These are phyloP conservation scores for Abrus precatorius DNA, from an alignment of 306 rosid genomes.

Conservation along the genomic window DNA sequence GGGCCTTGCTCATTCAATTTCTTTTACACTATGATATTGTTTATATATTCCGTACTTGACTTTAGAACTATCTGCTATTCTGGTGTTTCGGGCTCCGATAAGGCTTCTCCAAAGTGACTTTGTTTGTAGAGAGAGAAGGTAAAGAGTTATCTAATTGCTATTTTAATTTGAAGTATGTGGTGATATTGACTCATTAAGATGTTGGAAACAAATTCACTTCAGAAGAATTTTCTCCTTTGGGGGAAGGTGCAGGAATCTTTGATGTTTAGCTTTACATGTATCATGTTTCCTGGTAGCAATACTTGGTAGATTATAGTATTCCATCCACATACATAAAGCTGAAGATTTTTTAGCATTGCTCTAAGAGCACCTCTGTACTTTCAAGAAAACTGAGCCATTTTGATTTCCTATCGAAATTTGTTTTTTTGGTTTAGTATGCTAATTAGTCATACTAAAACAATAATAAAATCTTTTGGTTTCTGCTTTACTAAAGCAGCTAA, in stretches of 20 bases:
- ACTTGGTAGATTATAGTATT: background rate
- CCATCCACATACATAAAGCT: background rate
- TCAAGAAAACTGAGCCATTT: constrained; percentile 14
- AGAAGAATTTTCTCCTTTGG: too few relatives aligned
- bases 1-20: constrained; percentile 1
- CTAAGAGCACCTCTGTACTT: background rate
- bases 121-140: too few relatives aligned
- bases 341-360: background rate
- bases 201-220: too few relatives aligned
- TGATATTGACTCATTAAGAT: too few relatives aligned
- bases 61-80: constrained; percentile 8
- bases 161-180: too few relatives aligned
- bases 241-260: constrained; percentile 4
- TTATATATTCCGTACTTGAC: background rate
- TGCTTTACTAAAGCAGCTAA: background rate
- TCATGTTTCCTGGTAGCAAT: constrained; percentile 8
- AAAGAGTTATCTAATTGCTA: too few relatives aligned
- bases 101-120: too few relatives aligned
- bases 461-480: background rate
- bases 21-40: background rate
- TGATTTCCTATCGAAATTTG: background rate
- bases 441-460: background rate
- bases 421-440: constrained; percentile 1
- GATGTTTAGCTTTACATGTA: constrained; percentile 26
- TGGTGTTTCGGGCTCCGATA: background rate